Conservation (phyloP, 345 rosid genomes). For the Nephelium lappaceum region DNA sequence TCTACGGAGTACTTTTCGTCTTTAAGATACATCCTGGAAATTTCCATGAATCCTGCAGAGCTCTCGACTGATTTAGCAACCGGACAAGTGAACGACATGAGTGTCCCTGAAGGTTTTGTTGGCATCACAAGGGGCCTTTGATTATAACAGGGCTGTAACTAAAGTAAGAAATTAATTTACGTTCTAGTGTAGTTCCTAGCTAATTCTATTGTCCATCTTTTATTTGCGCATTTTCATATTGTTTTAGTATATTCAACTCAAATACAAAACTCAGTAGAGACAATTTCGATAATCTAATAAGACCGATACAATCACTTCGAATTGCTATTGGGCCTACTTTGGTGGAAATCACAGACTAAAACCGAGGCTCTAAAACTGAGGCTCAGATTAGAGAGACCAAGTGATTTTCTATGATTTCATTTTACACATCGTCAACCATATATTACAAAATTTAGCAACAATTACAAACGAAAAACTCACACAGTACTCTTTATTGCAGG, state of each 20-base stretch:
- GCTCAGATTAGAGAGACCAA: slow-evolving; percentile 93
- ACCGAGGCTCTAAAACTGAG: no score
- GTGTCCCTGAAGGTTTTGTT: slow-evolving; percentile 67
- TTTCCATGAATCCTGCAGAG: slow-evolving; percentile 96
- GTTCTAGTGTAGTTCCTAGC: no score
- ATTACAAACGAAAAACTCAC: neutral
- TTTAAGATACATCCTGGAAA: slow-evolving; percentile 72
- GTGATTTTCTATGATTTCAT: slow-evolving; percentile 28
- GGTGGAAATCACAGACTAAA: slow-evolving; percentile 92
- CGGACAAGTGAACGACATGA: slow-evolving; percentile 80
- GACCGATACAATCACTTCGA: slow-evolving; percentile 80
- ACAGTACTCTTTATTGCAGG: slow-evolving; percentile 41
- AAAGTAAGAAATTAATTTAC: neutral
- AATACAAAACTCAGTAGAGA: slow-evolving; percentile 38
- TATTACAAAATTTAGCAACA: no score
- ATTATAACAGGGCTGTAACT: slow-evolving; percentile 53
- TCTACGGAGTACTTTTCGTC: slow-evolving; percentile 77
- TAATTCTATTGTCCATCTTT: no score
- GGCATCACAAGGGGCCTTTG: slow-evolving; percentile 40
- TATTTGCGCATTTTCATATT: no score
- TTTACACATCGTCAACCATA: neutral
- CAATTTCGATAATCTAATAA: slow-evolving; percentile 68
- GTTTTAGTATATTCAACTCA: no score
- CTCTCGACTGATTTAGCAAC: slow-evolving; percentile 92
- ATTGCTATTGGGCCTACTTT: slow-evolving; percentile 88